These are phyloP conservation scores for Spathaspora gorwiae DNA, from an alignment of 805 yeast species.

Conservation along the genomic window DNA sequence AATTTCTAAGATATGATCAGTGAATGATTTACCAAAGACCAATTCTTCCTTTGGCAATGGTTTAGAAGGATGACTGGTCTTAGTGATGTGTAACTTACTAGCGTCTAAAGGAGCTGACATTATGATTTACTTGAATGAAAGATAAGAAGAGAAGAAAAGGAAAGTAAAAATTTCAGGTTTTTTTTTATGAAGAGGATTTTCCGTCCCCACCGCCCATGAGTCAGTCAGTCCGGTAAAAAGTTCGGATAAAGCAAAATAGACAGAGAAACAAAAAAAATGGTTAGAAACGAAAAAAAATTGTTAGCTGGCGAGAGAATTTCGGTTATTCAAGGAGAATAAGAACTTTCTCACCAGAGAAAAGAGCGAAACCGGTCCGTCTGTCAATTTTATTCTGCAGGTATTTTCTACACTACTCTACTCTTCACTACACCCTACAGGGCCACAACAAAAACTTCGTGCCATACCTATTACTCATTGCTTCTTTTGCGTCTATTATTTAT, in stretches of 20 bases:
- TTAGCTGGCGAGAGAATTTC: neutral
- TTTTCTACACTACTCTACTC: too few species aligned
- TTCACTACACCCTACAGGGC: neutral
- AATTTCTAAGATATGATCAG: conserved; percentile 83
- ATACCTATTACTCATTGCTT: too few species aligned
- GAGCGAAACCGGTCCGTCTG: neutral
- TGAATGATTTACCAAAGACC: conserved; percentile 52
- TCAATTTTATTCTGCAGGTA: neutral
- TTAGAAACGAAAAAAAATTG: neutral
- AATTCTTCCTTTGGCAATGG: conserved; percentile 37
- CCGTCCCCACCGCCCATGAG: neutral
- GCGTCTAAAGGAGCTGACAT: conserved; percentile 32
- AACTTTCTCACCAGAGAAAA: neutral
- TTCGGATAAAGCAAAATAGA: too few species aligned
- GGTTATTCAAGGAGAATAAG: neutral
- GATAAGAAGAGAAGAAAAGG: neutral
- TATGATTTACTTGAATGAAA: neutral
- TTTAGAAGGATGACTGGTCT: conserved; percentile 32
- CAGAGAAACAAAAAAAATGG: too few species aligned
- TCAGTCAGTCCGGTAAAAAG: neutral
- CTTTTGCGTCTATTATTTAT: neutral
- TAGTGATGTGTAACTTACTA: conserved; percentile 30
- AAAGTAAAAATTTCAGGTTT: neutral
- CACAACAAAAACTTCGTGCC: neutral
- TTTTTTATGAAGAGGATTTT: neutral